Conservation (phyloP, 768 basidiomycete species). For the Lyophyllum shimeji region DNA sequence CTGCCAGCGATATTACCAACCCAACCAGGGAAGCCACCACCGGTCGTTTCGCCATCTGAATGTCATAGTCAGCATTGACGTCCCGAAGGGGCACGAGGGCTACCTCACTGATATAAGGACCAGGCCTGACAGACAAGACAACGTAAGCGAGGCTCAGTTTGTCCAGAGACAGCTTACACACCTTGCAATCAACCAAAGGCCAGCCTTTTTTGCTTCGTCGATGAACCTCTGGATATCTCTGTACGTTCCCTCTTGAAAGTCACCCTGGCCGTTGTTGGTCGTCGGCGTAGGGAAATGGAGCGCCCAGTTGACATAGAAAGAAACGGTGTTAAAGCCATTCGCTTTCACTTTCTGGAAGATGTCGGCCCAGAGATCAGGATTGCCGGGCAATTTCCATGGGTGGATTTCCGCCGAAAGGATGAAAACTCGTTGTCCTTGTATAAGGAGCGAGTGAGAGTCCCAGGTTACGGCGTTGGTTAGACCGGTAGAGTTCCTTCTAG, state of each 20-base stretch:
- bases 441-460: conserved; percentile 60
- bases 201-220: conserved; percentile 48
- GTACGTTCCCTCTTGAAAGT: conserved; percentile 50
- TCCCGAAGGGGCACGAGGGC: neutral
- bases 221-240: conserved; percentile 53
- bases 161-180: conserved; percentile 7
- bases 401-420: conserved; percentile 64
- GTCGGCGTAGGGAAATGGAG: conserved; percentile 47
- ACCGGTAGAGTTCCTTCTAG: conserved; percentile 38
- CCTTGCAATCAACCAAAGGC: conserved; percentile 59
- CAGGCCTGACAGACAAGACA: conserved; percentile 36
- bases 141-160: neutral
- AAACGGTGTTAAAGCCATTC: conserved; percentile 61
- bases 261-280: conserved; percentile 42
- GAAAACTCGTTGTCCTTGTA: conserved; percentile 56
- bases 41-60: conserved; percentile 51
- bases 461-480: conserved; percentile 52
- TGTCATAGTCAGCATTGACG: neutral
- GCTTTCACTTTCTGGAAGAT: conserved; percentile 64
- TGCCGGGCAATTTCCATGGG: conserved; percentile 54
- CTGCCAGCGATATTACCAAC: conserved; percentile 51
- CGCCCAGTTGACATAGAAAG: conserved; percentile 62
- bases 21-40: conserved; percentile 61
- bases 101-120: conserved; percentile 50
- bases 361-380: conserved; percentile 55